A percentile compares a stretch with the other conserved stretches of the same genome.
Evolutionary conservation across 75 land plant species (phyloP).

Genomic region (Adiantum capillusveneris): DNA sequence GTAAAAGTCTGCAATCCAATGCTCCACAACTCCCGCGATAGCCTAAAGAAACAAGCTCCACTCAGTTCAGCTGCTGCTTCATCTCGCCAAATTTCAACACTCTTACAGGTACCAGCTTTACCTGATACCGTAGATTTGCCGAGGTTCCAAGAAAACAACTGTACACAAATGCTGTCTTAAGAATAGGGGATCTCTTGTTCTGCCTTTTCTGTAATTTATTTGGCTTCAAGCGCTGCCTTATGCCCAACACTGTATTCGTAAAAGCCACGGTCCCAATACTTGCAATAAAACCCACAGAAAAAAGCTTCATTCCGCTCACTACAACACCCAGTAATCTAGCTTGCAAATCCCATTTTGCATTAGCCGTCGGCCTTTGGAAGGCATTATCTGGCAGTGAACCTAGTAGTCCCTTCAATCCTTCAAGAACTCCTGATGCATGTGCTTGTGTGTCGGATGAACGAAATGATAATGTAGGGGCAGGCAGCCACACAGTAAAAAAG

Average conservation of each 20-base stretch:
- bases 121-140: constrained; percentile 92
- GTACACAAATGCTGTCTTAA: constrained; percentile 77
- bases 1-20: constrained; percentile 63
- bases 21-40: constrained; percentile 90
- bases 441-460: constrained; percentile 40
- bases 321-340: constrained; percentile 70
- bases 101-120: constrained; percentile 5
- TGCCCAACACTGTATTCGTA: constrained; percentile 45
- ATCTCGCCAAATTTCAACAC: background rate
- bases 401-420: constrained; percentile 53
- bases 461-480: constrained; percentile 88
- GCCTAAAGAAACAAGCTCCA: constrained; percentile 30
- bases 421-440: constrained; percentile 29
- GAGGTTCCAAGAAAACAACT: constrained; percentile 71
- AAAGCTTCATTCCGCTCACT: constrained; percentile 74
- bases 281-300: constrained; percentile 79
- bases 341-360: constrained; percentile 57
- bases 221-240: constrained; percentile 36
- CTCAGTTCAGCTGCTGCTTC: too few species aligned
- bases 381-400: constrained; percentile 89
- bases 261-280: constrained; percentile 75
- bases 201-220: constrained; percentile 7
- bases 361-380: constrained; percentile 55
- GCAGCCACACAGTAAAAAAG: constrained; percentile 96
- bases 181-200: constrained; percentile 54